These are phyloP conservation scores for Leucaena leucocephala DNA, from an alignment of 306 rosid genomes.

Conservation along the genomic window DNA sequence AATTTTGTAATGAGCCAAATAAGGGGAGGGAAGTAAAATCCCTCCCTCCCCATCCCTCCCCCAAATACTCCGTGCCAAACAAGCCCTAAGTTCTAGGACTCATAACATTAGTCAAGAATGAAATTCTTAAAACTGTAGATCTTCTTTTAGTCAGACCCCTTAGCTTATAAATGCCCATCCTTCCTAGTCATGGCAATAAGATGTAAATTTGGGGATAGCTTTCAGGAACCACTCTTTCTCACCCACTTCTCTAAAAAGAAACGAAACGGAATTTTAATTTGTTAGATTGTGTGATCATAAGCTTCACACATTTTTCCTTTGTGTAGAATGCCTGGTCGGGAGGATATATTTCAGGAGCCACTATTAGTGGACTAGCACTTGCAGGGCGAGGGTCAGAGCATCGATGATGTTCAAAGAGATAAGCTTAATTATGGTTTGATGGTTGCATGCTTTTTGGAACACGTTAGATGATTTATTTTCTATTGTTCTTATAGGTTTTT, in stretches of 20 bases:
- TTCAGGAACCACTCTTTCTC: background rate
- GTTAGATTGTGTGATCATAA: background rate
- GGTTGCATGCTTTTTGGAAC: background rate
- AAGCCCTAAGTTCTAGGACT: too few species aligned
- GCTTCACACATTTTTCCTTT: background rate
- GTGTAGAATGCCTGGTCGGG: conserved; percentile 75
- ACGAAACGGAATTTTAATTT: background rate
- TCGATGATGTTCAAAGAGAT: conserved; percentile 16
- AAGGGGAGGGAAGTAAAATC: too few species aligned
- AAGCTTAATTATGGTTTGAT: background rate
- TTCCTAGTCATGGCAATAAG: too few species aligned
- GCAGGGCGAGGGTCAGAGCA: background rate
- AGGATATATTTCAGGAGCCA: conserved; percentile 82
- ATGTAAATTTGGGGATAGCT: background rate
- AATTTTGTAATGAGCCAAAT: too few species aligned
- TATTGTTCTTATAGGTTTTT: background rate
- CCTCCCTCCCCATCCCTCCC: too few species aligned
- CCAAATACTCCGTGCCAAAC: too few species aligned
- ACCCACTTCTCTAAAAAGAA: background rate
- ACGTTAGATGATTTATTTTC: conserved; percentile 14
- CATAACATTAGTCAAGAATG: too few species aligned
- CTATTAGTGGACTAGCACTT: conserved; percentile 51
- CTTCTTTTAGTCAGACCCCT: too few species aligned
- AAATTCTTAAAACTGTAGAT: too few species aligned
- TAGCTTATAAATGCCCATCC: too few species aligned